Conservation (phyloP, 176 grass and related monocot genomes). For the Phoenix dactylifera region DNA sequence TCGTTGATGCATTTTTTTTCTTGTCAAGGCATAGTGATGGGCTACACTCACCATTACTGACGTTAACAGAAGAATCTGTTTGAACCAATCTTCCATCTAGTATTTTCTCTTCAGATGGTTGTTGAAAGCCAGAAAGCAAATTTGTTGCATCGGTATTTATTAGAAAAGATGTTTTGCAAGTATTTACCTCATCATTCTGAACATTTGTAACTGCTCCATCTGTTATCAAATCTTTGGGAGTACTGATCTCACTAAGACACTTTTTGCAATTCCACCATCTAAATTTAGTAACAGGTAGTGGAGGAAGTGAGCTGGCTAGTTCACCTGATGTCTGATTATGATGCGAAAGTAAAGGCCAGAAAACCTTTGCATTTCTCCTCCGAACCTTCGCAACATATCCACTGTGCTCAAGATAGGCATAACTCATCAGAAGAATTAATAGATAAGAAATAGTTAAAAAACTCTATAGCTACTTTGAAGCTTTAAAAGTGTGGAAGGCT, state of each 20-base stretch:
- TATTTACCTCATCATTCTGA: neutral
- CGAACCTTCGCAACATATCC: constrained; percentile 12
- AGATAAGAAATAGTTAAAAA: too few species aligned
- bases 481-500: too few species aligned
- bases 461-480: too few species aligned
- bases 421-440: too few species aligned
- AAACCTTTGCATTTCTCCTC: constrained; percentile 9
- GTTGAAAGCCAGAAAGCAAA: neutral
- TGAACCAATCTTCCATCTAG: neutral
- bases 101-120: neutral
- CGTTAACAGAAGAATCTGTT: constrained; percentile 3
- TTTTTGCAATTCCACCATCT: constrained; percentile 11
- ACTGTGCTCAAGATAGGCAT: neutral
- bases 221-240: neutral
- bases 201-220: neutral
- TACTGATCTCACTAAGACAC: constrained; percentile 1
- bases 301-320: neutral
- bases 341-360: constrained; percentile 4
- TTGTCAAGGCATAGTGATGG: too few species aligned
- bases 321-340: constrained; percentile 2
- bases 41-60: neutral
- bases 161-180: neutral
- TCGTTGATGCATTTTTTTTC: too few species aligned
- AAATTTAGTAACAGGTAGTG: constrained; percentile 4
- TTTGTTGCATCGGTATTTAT: neutral